Base-by-base conservation (phyloP, 2,329 filamentous ascomycete genomes). In the Ophiostoma ulmi region DNA sequence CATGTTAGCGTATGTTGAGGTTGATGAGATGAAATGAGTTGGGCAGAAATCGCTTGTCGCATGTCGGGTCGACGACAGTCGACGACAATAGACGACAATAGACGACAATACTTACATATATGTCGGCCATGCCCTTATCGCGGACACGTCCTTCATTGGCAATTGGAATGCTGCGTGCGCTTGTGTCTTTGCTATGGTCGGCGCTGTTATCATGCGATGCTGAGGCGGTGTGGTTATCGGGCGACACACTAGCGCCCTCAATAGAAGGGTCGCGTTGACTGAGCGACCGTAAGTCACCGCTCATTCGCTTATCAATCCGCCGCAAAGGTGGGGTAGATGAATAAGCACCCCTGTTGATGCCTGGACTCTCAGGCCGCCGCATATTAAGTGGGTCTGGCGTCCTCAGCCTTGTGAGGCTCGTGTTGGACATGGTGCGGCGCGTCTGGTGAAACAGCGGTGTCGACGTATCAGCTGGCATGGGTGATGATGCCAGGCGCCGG, bases 101-200 rank as follows among this genome's bases (percentile, higher is more conserved):
- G 31, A 3, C 31, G 31, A 3, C 31, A 31, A 31, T 31, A 31
- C 93, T 90, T 87, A 97, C 93, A 83, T 91, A 97, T 83, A 97
- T 90, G 85, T 97, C 92, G 80, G 92, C 86, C 92, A 97, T 97
- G 82, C 90, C 91, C 84, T 88, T 90, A 78, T 90, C 83, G 80
- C 92, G 91, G 82, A 88, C 89, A 82, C 93, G 93, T 83, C 92
- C 91, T 86, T 93, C 92, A 83, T 94, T 93, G 80, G 90, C 91
- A 81, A 93, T 86, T 77, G 92, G 91, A 78, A 90, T 90, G 75
- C 78, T 78, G 74, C 70, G 69, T 74, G 52, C 58, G 52, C 20
- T 67, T 11, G 26, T 58, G 35, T 58, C 35, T 55, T 26, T 39
- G 64, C 73, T 71, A 4, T 39, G 22, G 72, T 72, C 71, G 72